Evolutionary conservation across 129 eudicot genomes (phyloP), one percentile per base, ranked within the genome.

Genomic region (Centaurea solstitialis): DNA sequence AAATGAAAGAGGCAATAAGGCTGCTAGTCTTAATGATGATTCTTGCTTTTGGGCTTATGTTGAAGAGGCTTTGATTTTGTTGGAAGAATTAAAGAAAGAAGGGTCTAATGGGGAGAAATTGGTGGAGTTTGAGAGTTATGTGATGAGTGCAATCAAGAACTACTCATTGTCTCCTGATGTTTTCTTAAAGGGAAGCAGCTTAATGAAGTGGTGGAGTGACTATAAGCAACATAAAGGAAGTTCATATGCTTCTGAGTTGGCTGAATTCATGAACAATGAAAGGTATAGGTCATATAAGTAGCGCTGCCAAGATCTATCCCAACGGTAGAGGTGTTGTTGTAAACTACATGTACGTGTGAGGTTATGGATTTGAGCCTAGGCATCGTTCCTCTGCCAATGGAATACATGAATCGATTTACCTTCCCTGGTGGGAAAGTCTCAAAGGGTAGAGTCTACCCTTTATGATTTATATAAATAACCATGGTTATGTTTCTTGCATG

Each of bases 31-130:
- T 24, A 90, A 91, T 0, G 88, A 85, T 35, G 91, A 90, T 81
- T 83, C 94, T 67, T 85, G 91, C 64, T 90, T 90, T 33, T 90
- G 94, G 94, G 94, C 94, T 4, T 70, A 64, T 26, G 94, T 87
- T 0, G 94, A 90, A 81, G 91, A 90, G 67, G 90, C 91, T 3
- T 40, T 75, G 57, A 85, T 85, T 72, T 76, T 47, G 1, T 78
- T 80, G 17, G 1, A n/a, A 0, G n/a, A 71, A 2, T 69, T 89
- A 59, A 72, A 5, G 24, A 28, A 75, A 65, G 88, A 74, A 43
- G 80, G 59, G 6, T 43, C 45, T 10, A 10, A 7, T 65, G 61
- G 8, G 50, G 22, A 23, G 20, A 2, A 17, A 33, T 22, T 86
- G 77, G 45, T 50, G 15, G 4, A 13, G 18, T 90, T 90, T 83